Conservation (phyloP, 768 basidiomycete species). For the Leucogyrophana mollusca region DNA sequence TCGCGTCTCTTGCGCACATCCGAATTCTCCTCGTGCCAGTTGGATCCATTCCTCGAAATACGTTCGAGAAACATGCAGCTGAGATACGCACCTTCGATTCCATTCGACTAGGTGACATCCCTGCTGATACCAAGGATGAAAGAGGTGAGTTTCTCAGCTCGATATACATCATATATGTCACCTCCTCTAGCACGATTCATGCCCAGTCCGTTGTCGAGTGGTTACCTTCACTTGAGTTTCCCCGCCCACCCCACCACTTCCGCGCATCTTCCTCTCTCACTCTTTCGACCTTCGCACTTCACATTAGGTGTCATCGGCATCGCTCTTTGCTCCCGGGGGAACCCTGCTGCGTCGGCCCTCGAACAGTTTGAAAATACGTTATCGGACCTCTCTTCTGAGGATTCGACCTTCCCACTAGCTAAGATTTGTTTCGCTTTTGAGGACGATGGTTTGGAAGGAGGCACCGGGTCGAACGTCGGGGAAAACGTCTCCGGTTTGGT, state of each 20-base stretch:
- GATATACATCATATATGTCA: slow-evolving; percentile 1
- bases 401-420: slow-evolving; percentile 73
- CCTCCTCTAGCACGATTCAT: slow-evolving; percentile 71
- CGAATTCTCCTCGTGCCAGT: slow-evolving; percentile 86
- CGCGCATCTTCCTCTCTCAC: slow-evolving; percentile 63
- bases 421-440: slow-evolving; percentile 87
- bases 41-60: slow-evolving; percentile 64
- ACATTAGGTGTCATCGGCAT: slow-evolving; percentile 89
- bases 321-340: slow-evolving; percentile 60
- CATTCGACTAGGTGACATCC: slow-evolving; percentile 80
- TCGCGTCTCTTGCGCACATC: slow-evolving; percentile 83
- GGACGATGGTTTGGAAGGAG: slow-evolving; percentile 43
- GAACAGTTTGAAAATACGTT: slow-evolving; percentile 67
- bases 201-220: slow-evolving; percentile 72
- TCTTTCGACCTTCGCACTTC: slow-evolving; percentile 79
- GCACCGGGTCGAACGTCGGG: slow-evolving; percentile 53
- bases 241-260: slow-evolving; percentile 71
- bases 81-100: slow-evolving; percentile 74
- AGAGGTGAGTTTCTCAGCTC: slow-evolving; percentile 48
- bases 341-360: slow-evolving; percentile 51
- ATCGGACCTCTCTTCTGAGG: slow-evolving; percentile 63
- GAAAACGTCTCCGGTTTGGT: slow-evolving; percentile 63
- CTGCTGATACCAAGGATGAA: slow-evolving; percentile 74
- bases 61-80: slow-evolving; percentile 71
- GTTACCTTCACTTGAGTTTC: slow-evolving; percentile 79